phyloP scores from a whole-genome alignment of 305 asterid species.

The Solanum hybrid region DNA sequence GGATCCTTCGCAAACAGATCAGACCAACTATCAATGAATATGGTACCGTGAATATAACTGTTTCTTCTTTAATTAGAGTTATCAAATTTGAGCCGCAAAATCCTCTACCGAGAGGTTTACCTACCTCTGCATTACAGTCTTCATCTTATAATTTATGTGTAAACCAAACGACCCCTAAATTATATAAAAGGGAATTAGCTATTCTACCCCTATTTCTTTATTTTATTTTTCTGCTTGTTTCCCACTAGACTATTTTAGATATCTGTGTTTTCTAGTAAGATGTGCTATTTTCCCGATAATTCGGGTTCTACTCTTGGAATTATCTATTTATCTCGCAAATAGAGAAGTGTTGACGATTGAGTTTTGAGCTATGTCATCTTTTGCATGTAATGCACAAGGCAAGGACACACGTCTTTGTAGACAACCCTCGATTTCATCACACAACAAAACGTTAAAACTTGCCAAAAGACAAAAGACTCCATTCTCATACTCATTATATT shows the following conservation, averaged over 20 bases:
- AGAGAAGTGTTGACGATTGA: not conserved
- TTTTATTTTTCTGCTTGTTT: not conserved
- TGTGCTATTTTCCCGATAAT: not conserved
- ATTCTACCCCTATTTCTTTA: not conserved
- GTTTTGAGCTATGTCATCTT: not conserved
- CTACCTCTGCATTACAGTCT: not conserved
- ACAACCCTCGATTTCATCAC: not conserved
- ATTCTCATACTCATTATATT: not conserved
- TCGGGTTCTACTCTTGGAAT: not conserved
- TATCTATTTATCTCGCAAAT: not conserved
- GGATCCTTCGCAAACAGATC: not conserved
- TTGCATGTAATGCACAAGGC: not conserved
- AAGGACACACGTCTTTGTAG: not conserved
- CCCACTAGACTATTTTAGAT: not conserved
- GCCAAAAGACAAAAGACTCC: not conserved
- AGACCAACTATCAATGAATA: not conserved
- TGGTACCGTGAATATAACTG: fast-evolving
- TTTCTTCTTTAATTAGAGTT: no score
- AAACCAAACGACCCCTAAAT: not conserved
- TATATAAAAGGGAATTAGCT: not conserved
- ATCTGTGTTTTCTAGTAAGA: not conserved
- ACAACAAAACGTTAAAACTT: not conserved
- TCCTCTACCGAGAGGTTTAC: not conserved
- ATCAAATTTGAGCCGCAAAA: not conserved
- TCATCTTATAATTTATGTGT: not conserved